phyloP scores from a whole-genome alignment of 768 basidiomycete genomes.

The Hydnum rufescens region DNA sequence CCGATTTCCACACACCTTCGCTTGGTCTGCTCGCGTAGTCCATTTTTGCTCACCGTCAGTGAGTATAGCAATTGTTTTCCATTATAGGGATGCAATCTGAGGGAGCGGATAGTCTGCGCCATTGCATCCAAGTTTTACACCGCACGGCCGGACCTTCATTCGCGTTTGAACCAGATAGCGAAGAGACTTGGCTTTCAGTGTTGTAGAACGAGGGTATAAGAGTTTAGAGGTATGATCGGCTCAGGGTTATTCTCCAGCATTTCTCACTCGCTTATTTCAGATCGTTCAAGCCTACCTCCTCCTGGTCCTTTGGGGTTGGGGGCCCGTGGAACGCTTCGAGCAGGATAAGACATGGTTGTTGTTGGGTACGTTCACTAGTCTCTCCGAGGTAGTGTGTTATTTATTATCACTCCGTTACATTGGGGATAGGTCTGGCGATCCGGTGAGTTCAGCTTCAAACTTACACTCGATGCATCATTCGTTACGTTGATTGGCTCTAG shows the following conservation, averaged over 20 bases:
- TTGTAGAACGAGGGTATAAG: conserved; percentile 75
- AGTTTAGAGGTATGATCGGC: too few species aligned
- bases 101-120: too few species aligned
- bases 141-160: conserved; percentile 61
- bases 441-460: conserved; percentile 32
- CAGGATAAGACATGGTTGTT: conserved; percentile 88
- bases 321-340: conserved; percentile 90
- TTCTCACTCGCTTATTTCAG: background rate
- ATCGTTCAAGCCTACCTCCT: conserved; percentile 66
- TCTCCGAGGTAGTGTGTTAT: conserved; percentile 1
- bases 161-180: conserved; percentile 57
- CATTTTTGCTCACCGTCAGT: conserved; percentile 89
- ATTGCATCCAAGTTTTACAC: conserved; percentile 82
- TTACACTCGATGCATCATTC: background rate
- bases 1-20: conserved; percentile 81
- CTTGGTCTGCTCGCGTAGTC: conserved; percentile 86
- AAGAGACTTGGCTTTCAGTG: conserved; percentile 76
- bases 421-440: conserved; percentile 36
- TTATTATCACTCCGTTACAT: background rate
- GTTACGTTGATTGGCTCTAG: conserved; percentile 23
- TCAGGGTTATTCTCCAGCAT: too few species aligned
- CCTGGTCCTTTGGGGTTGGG: conserved; percentile 76
- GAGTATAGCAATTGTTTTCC: too few species aligned
- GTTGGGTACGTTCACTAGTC: conserved; percentile 40
- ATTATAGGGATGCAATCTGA: too few species aligned